Evolutionary conservation across 208 protist genomes (phyloP).

Genomic region (Trypanosoma vivax): DNA sequence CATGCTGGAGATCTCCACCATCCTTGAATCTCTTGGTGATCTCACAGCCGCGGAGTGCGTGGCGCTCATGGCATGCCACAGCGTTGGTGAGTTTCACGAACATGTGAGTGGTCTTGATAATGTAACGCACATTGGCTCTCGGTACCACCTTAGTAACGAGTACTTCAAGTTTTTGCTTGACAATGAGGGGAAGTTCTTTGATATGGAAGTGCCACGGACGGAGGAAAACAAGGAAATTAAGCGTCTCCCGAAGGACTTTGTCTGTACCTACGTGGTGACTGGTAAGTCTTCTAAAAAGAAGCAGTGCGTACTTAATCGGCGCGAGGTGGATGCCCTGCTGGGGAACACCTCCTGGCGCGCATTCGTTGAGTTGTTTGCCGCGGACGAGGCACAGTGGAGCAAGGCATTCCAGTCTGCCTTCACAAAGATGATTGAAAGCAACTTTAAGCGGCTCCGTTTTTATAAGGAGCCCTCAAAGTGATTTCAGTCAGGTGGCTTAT

Average conservation of each 20-base stretch:
- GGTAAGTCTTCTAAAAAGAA: slow-evolving; percentile 29
- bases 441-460: slow-evolving; percentile 66
- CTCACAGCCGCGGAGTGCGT: slow-evolving; percentile 78
- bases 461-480: slow-evolving; percentile 17
- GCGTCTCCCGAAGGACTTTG: slow-evolving; percentile 43
- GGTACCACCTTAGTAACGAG: slow-evolving; percentile 63
- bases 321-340: slow-evolving; percentile 58
- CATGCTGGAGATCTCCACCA: slow-evolving; percentile 35
- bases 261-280: slow-evolving; percentile 34
- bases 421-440: slow-evolving; percentile 77
- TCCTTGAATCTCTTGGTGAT: slow-evolving; percentile 53
- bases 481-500: not conserved
- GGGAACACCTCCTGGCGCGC: slow-evolving; percentile 41
- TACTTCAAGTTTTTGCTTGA: slow-evolving; percentile 76
- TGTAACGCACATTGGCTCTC: slow-evolving; percentile 57
- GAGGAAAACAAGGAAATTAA: slow-evolving; percentile 67
- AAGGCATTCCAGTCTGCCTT: slow-evolving; percentile 58
- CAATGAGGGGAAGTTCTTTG: slow-evolving; percentile 49
- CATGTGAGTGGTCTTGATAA: slow-evolving; percentile 69
- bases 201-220: slow-evolving; percentile 49
- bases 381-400: slow-evolving; percentile 56
- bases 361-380: slow-evolving; percentile 43
- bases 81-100: slow-evolving; percentile 83
- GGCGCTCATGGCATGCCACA: slow-evolving; percentile 78
- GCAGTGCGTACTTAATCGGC: slow-evolving; percentile 55